Conservation (phyloP, 2,329 filamentous ascomycete genomes). For the Aspergillus felis region DNA sequence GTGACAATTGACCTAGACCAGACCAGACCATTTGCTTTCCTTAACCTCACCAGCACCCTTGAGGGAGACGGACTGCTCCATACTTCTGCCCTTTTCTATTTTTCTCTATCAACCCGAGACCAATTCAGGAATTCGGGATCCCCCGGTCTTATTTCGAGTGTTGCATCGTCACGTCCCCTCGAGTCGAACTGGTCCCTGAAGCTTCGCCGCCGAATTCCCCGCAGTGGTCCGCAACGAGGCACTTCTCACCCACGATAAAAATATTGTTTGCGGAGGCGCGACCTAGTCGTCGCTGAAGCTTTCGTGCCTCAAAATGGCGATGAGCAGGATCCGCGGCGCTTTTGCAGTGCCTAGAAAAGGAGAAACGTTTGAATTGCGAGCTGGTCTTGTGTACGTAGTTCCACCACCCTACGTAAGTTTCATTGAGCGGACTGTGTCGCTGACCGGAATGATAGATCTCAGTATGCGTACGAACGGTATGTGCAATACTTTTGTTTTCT, state of each 20-base stretch:
- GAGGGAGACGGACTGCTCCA: background rate
- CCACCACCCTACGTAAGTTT: slow-evolving; percentile 9
- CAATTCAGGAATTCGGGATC: background rate
- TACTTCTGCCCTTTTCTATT: background rate
- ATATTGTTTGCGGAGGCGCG: slow-evolving; percentile 30
- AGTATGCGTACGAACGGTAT: slow-evolving; percentile 94
- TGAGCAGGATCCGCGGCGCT: slow-evolving; percentile 91
- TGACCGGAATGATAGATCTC: slow-evolving; percentile 59
- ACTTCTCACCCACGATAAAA: slow-evolving; percentile 9
- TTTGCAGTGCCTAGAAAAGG: slow-evolving; percentile 92
- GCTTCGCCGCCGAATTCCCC: slow-evolving; percentile 27
- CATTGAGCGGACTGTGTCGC: slow-evolving; percentile 23
- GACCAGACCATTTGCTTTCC: slow-evolving; percentile 15
- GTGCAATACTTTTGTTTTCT: slow-evolving; percentile 5
- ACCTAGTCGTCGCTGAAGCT: slow-evolving; percentile 35
- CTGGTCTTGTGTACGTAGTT: slow-evolving; percentile 67
- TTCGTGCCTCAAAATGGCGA: slow-evolving; percentile 63
- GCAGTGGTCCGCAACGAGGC: slow-evolving; percentile 19
- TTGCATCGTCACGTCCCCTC: slow-evolving; percentile 7
- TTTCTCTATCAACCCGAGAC: background rate
- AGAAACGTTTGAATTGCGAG: slow-evolving; percentile 95
- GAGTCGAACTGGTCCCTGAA: slow-evolving; percentile 25
- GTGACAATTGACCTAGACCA: slow-evolving; percentile 8
- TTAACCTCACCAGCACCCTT: slow-evolving; percentile 10
- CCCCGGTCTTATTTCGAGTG: slow-evolving; percentile 1